Evolutionary conservation across 176 grass and related monocot genomes (phyloP), one percentile per base, ranked within the genome.

Genomic region (Bolboschoenus planiculmis): DNA sequence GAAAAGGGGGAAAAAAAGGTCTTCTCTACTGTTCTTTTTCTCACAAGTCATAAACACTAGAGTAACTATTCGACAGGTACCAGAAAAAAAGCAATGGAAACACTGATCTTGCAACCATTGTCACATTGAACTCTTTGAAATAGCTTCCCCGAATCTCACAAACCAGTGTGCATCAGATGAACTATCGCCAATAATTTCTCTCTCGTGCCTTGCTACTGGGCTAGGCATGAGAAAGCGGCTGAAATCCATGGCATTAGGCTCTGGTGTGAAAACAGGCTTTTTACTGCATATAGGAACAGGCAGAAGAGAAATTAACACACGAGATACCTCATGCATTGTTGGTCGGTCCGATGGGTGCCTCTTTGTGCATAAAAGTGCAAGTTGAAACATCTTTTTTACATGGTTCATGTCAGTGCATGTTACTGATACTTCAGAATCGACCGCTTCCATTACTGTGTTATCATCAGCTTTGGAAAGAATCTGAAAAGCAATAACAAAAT

Each of bases 381-480:
- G 97, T 89, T 96, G 97, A 88, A 99, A 99, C 33, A 89, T 88
- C 85, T 99, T 99, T 87, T 90, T 89, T 46, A 99, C 91, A 1
- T 89, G 88, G 9, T 84, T 83, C 91, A 93, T 93, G 85, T 99
- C 90, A 0, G 89, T 92, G 92, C 97, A 99, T 23, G 97, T 99
- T 70, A 99, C 85, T 0, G 97, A 96, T 48, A 99, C 97, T 84
- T 99, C 97, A 1, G 91, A 89, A 87, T 99, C 97, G 75, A 99
- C 93, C 4, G 97, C 93, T 82, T 99, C 97, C 97, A 99, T 99
- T 21, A 99, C 93, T 0, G 97, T 99, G 85, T 99, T 93, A 81
- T 99, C 91, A 55, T 99, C 97, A 2, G 97, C 93, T 84, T 95
- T 99, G 2, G 97, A 95, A 29, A 99, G 91, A 87, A 99, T 99